Evolutionary conservation across 176 grass and related monocot genomes (phyloP), one percentile per base, ranked within the genome.

Genomic region (Cenchrus purpureus): DNA sequence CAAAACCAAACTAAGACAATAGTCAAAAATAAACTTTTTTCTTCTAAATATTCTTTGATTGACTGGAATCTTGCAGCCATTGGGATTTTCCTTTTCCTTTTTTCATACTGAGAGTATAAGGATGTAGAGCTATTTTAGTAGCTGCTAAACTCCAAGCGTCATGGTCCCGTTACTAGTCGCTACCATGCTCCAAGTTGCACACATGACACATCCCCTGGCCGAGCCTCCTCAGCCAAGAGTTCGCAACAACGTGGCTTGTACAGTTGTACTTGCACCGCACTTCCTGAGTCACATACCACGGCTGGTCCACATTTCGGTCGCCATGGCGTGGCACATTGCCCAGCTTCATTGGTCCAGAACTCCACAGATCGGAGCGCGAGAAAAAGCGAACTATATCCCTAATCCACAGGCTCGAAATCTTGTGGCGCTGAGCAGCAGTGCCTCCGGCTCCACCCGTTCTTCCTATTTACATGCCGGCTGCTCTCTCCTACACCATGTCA

Each of bases 301-400:
- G 70, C 19, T 8, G n/a, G 12, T 42, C 79, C 64, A 88, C 20
- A 4, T 74, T 76, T 65, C 13, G 1, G 60, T 51, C 57, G 10
- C 12, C 0, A 1, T 6, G 53, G 19, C 0, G 49, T 22, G 7
- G 12, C 71, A 89, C 71, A 7, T 83, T 15, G 10, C 9, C 22
- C 1, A 4, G 20, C n/a, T 1, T 68, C 15, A 82, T 76, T 82
- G 85, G 88, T 4, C 37, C 37, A 40, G 37, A 40, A 40, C 37
- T 76, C 69, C 79, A 71, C 79, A 71, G 51, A 62, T 59, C 51
- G 50, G 34, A 82, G 61, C 43, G 13, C 51, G 44, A 50, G 52
- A 89, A 87, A 55, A 15, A 40, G 37, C 55, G 45, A 70, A 57
- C 17, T 73, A 25, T 80, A 96, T 91, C 88, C 86, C 9, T 32